Conservation (phyloP, 2,329 filamentous ascomycete genomes). For the Thielaviopsis euricoi region DNA sequence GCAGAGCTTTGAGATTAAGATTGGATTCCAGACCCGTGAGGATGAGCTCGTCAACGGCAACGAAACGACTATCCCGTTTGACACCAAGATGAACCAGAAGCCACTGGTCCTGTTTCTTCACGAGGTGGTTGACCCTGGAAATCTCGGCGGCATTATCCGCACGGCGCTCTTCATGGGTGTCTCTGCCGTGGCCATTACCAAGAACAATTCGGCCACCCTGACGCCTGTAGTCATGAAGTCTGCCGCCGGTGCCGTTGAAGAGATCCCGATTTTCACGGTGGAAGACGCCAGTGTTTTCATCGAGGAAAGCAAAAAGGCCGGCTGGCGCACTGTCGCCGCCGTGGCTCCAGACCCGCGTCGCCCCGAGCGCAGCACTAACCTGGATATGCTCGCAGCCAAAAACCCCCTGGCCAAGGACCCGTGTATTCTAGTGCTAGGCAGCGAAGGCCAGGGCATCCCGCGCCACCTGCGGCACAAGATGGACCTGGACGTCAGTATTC, state of each 20-base stretch:
- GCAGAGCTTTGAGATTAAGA: slow-evolving; percentile 38
- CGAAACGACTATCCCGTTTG: slow-evolving; percentile 1
- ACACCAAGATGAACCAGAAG: slow-evolving; percentile 23
- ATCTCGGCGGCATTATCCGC: slow-evolving; percentile 77
- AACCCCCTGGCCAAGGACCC: slow-evolving; percentile 44
- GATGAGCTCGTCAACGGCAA: slow-evolving; percentile 56
- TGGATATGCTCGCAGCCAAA: slow-evolving; percentile 16
- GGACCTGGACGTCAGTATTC: slow-evolving; percentile 51
- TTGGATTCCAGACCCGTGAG: slow-evolving; percentile 57
- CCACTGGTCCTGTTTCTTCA: slow-evolving; percentile 63
- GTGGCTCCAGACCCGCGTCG: slow-evolving; percentile 26
- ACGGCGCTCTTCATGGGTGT: slow-evolving; percentile 83
- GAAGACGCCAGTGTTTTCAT: slow-evolving; percentile 55
- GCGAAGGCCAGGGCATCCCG: slow-evolving; percentile 62
- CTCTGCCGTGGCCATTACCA: slow-evolving; percentile 65
- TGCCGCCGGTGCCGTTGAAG: slow-evolving; percentile 74
- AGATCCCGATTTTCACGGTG: slow-evolving; percentile 56
- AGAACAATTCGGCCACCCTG: slow-evolving; percentile 55
- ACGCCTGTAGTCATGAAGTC: slow-evolving; percentile 71
- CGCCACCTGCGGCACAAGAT: slow-evolving; percentile 46
- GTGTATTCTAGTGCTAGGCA: slow-evolving; percentile 67
- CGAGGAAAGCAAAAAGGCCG: slow-evolving; percentile 44
- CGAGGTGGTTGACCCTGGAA: slow-evolving; percentile 69
- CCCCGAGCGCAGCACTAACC: slow-evolving; percentile 18
- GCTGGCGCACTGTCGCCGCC: slow-evolving; percentile 75